Conservation (phyloP, 2,329 filamentous ascomycete genomes). For the Penicillium sp. region DNA sequence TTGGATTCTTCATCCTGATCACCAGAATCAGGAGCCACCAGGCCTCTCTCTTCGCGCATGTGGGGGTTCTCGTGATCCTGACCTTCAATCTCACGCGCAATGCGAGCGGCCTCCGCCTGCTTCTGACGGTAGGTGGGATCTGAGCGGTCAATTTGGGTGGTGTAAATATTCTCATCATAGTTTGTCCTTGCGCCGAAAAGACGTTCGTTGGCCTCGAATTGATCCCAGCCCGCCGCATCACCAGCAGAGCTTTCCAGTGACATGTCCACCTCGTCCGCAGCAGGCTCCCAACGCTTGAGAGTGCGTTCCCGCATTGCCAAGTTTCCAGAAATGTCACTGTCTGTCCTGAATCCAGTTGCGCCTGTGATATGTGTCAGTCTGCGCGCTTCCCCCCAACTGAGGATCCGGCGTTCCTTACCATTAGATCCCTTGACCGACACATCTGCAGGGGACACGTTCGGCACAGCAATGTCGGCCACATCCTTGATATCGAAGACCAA, state of each 20-base stretch:
- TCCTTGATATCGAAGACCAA: constrained; percentile 61
- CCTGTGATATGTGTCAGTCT: constrained; percentile 47
- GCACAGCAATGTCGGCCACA: constrained; percentile 52
- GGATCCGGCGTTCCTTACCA: constrained; percentile 43
- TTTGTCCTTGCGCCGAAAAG: constrained; percentile 83
- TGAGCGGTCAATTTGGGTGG: constrained; percentile 77
- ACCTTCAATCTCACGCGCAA: constrained; percentile 84
- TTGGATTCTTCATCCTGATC: constrained; percentile 87
- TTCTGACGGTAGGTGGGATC: constrained; percentile 77
- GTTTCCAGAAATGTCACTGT: constrained; percentile 77
- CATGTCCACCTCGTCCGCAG: constrained; percentile 58
- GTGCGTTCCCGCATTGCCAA: constrained; percentile 65
- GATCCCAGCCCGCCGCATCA: constrained; percentile 66
- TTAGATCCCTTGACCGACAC: constrained; percentile 51
- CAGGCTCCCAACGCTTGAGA: constrained; percentile 77
- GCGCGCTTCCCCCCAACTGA: not conserved
- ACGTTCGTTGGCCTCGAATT: constrained; percentile 84
- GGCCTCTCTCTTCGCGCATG: constrained; percentile 80
- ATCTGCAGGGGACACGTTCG: constrained; percentile 51
- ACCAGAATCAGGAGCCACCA: constrained; percentile 59
- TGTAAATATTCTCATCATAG: constrained; percentile 93
- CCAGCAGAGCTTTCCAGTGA: constrained; percentile 61
- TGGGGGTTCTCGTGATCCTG: constrained; percentile 70
- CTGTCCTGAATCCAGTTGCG: constrained; percentile 71
- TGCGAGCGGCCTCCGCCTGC: constrained; percentile 70